Evolutionary conservation across 495 filamentous ascomycete species (phyloP), one percentile per base, ranked within the genome.

Genomic region (Melanomma pulvis-pyrius): DNA sequence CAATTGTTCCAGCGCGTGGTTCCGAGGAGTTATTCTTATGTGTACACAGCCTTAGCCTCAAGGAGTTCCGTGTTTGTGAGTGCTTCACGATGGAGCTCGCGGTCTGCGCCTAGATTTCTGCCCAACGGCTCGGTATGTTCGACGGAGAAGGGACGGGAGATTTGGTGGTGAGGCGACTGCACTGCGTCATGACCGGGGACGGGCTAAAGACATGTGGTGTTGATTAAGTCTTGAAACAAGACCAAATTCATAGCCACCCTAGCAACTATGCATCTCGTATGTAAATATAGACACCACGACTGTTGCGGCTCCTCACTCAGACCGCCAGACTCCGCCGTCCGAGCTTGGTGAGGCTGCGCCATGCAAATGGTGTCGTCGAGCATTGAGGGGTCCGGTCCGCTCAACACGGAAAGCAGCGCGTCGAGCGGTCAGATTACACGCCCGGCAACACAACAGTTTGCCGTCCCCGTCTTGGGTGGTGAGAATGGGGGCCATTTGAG

Each of bases 221-320:
- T 30, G 25, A n/a, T n/a, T n/a, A n/a, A 21, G 26, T 29, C 13
- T 19, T 55, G 51, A 55, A 55, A 55, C 51, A 34, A 22, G 51
- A 32, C 24, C 51, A 9, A 4, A 19, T 55, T 32, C 51, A 55
- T 55, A 55, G 29, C 51, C 51, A 55, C 51, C 51, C 51, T n/a
- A 52, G 5, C 49, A 52, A 30, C 17, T 19, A n/a, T n/a, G 21
- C 6, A 44, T 44, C 39, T 15, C 2, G 8, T 44, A 29, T 51
- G 48, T 51, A 51, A 51, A 51, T 25, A 8, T 51, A 51, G 48
- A 51, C 22, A 51, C 26, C 48, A 25, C 15, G 11, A 26, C 22
- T 2, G 3, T 44, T 44, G 39, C 39, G 39, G 39, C n/a, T n/a
- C 17, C 13, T 44, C 39, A 3, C 11, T 19, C 22, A 51, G 48